phyloP scores from a whole-genome alignment of 208 protist genomes.

The Trypanosomatidae sp. region DNA sequence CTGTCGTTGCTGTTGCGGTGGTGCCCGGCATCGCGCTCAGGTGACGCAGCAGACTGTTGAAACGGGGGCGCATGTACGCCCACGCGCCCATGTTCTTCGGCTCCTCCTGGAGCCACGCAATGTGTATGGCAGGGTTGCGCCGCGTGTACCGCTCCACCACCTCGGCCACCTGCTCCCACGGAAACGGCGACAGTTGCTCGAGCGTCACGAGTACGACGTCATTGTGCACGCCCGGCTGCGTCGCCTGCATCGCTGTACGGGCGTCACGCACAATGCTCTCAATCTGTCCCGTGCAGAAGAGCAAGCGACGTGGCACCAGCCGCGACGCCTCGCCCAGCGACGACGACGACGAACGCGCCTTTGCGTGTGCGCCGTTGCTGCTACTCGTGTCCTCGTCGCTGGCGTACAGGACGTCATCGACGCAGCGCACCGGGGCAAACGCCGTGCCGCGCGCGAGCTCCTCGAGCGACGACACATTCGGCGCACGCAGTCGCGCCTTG shows the following conservation, averaged over 20 bases:
- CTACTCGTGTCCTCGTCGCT: conserved; percentile 9
- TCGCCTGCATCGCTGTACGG: conserved; percentile 28
- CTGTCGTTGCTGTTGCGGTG: no score
- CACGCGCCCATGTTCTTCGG: conserved; percentile 97
- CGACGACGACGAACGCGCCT: conserved; percentile 7
- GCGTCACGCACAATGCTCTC: conserved; percentile 92
- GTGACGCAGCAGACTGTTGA: conserved; percentile 67
- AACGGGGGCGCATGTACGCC: conserved; percentile 64
- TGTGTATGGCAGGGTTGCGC: conserved; percentile 69
- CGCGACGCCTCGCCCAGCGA: conserved; percentile 8
- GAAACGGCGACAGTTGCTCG: conserved; percentile 97
- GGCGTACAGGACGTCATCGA: no score
- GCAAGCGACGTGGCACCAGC: conserved; percentile 71
- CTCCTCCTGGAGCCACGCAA: conserved; percentile 97
- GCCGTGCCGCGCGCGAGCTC: conserved; percentile 51
- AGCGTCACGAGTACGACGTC: conserved; percentile 90
- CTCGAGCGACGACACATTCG: conserved; percentile 71
- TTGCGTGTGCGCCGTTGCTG: background rate
- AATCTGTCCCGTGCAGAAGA: conserved; percentile 98
- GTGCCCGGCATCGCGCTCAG: conserved; percentile 14
- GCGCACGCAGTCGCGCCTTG: conserved; percentile 85
- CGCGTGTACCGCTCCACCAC: conserved; percentile 81
- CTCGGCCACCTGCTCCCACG: conserved; percentile 91
- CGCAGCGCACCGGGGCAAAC: conserved; percentile 81
- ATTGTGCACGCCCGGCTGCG: conserved; percentile 25